Evolutionary conservation across 305 asterid genomes (phyloP).

Genomic region (Fraxinus latifolia): DNA sequence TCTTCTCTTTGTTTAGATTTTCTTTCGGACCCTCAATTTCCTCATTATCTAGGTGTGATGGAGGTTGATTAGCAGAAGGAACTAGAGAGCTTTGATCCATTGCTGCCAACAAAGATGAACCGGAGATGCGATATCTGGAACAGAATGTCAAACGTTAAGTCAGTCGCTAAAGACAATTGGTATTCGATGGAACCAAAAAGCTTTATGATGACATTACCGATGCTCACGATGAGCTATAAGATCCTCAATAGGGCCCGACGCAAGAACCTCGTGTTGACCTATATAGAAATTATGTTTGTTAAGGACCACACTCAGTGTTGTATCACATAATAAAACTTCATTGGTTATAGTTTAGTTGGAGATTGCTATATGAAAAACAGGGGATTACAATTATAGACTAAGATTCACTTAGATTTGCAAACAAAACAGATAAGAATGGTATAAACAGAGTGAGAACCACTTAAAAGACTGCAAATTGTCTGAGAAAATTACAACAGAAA

Average conservation of each 20-base stretch:
- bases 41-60: constrained; percentile 53
- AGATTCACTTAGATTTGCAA: constrained; percentile 1
- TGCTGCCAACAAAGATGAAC: constrained; percentile 90
- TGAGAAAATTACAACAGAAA: background rate
- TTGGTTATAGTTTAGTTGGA: background rate
- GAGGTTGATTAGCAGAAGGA: constrained; percentile 47
- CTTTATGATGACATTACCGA: constrained; percentile 48
- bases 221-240: constrained; percentile 99
- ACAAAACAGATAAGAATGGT: background rate
- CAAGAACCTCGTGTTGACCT: constrained; percentile 98
- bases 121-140: constrained; percentile 95
- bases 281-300: constrained; percentile 26
- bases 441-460: background rate
- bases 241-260: constrained; percentile 99
- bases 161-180: constrained; percentile 16
- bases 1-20: constrained; percentile 38
- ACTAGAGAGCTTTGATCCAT: constrained; percentile 79
- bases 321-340: constrained; percentile 4
- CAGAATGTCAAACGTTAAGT: constrained; percentile 27
- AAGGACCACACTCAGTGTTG: constrained; percentile 15
- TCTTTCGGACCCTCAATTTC: constrained; percentile 48
- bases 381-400: background rate
- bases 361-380: background rate
- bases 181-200: constrained; percentile 23
- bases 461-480: background rate